phyloP scores from a whole-genome alignment of 2,329 filamentous ascomycete genomes.

The Zalaria sp. region DNA sequence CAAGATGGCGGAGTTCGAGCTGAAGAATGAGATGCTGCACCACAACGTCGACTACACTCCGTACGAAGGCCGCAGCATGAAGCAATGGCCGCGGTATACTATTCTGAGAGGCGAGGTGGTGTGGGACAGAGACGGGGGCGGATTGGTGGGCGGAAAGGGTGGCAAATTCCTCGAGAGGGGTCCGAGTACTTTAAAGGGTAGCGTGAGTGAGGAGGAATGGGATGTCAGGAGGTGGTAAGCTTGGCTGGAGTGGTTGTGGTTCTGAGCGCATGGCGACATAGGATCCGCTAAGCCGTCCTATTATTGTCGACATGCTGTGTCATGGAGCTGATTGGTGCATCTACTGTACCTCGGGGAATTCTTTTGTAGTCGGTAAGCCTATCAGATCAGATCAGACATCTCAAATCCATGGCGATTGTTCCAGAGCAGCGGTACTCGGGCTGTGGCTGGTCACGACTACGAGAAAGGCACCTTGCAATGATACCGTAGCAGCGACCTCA shows the following conservation, averaged over 20 bases:
- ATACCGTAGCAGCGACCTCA: constrained; percentile 33
- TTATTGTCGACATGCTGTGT: constrained; percentile 44
- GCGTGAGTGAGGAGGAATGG: constrained; percentile 8
- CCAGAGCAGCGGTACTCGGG: constrained; percentile 48
- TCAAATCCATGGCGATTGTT: constrained; percentile 18
- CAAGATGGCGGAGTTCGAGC: constrained; percentile 25
- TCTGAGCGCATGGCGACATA: neutral
- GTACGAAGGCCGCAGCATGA: constrained; percentile 38
- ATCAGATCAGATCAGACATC: too few relatives aligned
- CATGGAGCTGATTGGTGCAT: constrained; percentile 43
- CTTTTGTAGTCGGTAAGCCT: constrained; percentile 32
- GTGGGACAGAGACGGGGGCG: constrained; percentile 39
- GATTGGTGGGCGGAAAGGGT: constrained; percentile 30
- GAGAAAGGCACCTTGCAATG: constrained; percentile 29
- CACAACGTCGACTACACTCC: constrained; percentile 48
- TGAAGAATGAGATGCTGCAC: constrained; percentile 42
- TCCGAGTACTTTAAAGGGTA: constrained; percentile 18
- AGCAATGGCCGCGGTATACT: constrained; percentile 46
- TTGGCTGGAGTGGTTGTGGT: neutral
- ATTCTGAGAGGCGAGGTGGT: constrained; percentile 41
- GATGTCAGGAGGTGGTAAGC: constrained; percentile 4
- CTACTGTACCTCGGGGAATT: constrained; percentile 50
- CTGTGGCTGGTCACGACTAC: constrained; percentile 39
- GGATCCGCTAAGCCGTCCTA: constrained; percentile 21
- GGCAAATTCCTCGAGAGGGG: constrained; percentile 36